phyloP scores from a whole-genome alignment of 306 rosid genomes.

The Dryas octopetala region DNA sequence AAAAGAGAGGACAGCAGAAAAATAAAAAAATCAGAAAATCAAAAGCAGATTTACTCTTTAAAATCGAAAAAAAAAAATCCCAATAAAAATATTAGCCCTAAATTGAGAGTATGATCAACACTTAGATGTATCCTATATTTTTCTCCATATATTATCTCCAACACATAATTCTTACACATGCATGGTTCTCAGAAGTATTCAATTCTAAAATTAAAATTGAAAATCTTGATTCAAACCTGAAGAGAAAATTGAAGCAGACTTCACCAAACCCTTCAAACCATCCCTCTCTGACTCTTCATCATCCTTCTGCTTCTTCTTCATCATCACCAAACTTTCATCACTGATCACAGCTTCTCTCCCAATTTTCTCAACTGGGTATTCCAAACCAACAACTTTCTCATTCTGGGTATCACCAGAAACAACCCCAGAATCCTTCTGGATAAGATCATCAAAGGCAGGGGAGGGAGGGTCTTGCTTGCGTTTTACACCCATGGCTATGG shows the following conservation, averaged over 20 bases:
- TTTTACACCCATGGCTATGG: too few species aligned
- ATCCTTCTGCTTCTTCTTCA: conserved; percentile 18
- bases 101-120: neutral
- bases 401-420: conserved; percentile 54
- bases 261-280: conserved; percentile 28
- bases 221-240: conserved; percentile 46
- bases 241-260: conserved; percentile 39
- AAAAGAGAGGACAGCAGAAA: too few species aligned
- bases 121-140: neutral
- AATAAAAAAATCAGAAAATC: neutral
- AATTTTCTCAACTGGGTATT: conserved; percentile 32
- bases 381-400: conserved; percentile 20
- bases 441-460: neutral
- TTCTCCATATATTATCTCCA: neutral
- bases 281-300: conserved; percentile 32
- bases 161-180: too few species aligned
- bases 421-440: conserved; percentile 66
- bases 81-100: neutral
- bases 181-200: neutral
- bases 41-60: neutral
- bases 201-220: conserved; percentile 3
- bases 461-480: too few species aligned
- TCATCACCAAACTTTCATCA: conserved; percentile 38
- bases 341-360: too few species aligned
- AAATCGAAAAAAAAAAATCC: neutral